Evolutionary conservation across 2,329 filamentous ascomycete genomes (phyloP).

Genomic region (Sporothrix pallida): DNA sequence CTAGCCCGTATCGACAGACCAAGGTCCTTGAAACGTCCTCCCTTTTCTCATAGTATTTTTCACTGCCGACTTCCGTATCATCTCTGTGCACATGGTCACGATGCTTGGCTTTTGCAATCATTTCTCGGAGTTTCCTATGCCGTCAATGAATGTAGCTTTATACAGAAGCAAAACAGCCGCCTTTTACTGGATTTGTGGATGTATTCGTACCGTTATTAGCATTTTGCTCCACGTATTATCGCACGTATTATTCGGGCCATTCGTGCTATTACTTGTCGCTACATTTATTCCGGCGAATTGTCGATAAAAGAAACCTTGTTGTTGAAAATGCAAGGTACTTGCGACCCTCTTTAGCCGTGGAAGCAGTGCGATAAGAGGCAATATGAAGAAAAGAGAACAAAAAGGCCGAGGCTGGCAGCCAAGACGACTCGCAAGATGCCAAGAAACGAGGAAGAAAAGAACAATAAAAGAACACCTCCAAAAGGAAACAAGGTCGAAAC

Average conservation of each 20-base stretch:
- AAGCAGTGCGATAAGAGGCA: not conserved
- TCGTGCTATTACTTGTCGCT: not conserved
- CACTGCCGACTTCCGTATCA: no score
- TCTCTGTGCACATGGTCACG: no score
- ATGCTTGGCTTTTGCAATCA: no score
- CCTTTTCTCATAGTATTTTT: no score
- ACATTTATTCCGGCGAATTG: not conserved
- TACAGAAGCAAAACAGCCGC: no score
- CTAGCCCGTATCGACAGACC: no score
- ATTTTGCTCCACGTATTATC: not conserved
- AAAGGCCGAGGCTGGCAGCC: not conserved
- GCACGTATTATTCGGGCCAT: not conserved
- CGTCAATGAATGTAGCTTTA: no score
- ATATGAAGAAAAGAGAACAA: not conserved
- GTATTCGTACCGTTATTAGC: no score
- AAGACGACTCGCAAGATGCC: conserved; percentile 6
- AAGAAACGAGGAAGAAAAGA: not conserved
- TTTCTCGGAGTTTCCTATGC: no score
- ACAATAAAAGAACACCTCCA: not conserved
- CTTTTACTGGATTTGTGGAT: no score
- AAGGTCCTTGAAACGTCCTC: no score
- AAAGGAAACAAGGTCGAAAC: not conserved
- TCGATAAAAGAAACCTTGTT: not conserved
- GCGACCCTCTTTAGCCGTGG: not conserved
- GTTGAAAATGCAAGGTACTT: not conserved